Evolutionary conservation across 1,284 basidiomycete species (phyloP).

Genomic region (Sporisorium sorghi): DNA sequence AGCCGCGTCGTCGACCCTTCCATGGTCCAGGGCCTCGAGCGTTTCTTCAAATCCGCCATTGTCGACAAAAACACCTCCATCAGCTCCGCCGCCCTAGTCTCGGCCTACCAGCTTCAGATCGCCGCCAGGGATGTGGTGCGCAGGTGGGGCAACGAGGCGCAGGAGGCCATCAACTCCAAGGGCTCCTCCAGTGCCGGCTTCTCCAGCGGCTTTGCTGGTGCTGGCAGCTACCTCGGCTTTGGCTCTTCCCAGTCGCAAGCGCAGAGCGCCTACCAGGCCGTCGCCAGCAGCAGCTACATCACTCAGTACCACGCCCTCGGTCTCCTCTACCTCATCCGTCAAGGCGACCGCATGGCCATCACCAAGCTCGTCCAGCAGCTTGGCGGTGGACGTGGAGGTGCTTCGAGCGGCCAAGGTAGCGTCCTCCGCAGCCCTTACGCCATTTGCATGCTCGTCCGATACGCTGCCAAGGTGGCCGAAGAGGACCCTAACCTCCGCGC

Average conservation of each 20-base stretch:
- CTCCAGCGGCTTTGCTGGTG: slow-evolving; percentile 72
- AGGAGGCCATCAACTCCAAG: slow-evolving; percentile 85
- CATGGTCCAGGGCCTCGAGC: slow-evolving; percentile 97
- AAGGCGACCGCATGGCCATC: slow-evolving; percentile 97
- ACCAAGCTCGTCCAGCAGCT: slow-evolving; percentile 98
- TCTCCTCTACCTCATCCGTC: slow-evolving; percentile 91
- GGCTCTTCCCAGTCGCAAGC: slow-evolving; percentile 50
- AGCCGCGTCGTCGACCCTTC: slow-evolving; percentile 97
- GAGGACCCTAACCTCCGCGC: slow-evolving; percentile 78
- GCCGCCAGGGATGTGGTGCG: slow-evolving; percentile 83
- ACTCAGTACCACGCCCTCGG: slow-evolving; percentile 98
- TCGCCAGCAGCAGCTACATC: slow-evolving; percentile 77
- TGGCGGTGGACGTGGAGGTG: slow-evolving; percentile 72
- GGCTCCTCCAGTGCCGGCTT: slow-evolving; percentile 41
- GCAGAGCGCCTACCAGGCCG: slow-evolving; percentile 81
- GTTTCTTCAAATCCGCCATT: slow-evolving; percentile 99
- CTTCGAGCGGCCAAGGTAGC: slow-evolving; percentile 77
- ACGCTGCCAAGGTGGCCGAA: slow-evolving; percentile 96
- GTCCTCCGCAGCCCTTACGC: slow-evolving; percentile 96
- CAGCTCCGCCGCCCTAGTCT: slow-evolving; percentile 94
- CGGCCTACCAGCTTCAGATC: slow-evolving; percentile 95
- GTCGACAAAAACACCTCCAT: slow-evolving; percentile 97
- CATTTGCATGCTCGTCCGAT: slow-evolving; percentile 98
- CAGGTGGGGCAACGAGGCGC: slow-evolving; percentile 98
- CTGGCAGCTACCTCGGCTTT: slow-evolving; percentile 68